A percentile compares a stretch with the other conserved stretches of the same genome.
Evolutionary conservation across 2,329 filamentous ascomycete species (phyloP).

Genomic region (Aspergillus oerlinghausenensis): DNA sequence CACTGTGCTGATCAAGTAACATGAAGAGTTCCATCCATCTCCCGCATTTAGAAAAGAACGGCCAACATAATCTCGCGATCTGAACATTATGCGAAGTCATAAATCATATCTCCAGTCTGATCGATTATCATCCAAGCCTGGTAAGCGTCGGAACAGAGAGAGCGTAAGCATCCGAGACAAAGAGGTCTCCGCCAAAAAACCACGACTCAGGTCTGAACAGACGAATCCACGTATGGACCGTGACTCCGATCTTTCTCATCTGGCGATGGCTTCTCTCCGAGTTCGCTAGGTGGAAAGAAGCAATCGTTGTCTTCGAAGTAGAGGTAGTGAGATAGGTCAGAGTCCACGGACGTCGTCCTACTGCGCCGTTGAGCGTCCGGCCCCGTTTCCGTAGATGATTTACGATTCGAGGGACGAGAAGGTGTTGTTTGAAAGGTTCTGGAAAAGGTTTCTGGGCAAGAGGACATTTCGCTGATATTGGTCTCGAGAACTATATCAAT

Average conservation of each 20-base stretch:
- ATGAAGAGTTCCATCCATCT: background rate
- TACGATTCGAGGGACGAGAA: background rate
- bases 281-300: conserved; percentile 30
- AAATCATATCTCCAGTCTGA: background rate
- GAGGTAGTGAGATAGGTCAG: conserved; percentile 27
- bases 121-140: background rate
- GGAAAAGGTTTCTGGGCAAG: background rate
- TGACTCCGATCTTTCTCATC: background rate
- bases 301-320: conserved; percentile 33
- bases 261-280: conserved; percentile 16
- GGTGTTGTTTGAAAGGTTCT: background rate
- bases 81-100: background rate
- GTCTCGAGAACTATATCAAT: background rate
- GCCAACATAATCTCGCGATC: background rate
- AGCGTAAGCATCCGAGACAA: background rate
- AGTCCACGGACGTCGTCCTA: conserved; percentile 9
- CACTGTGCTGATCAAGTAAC: background rate
- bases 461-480: background rate
- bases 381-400: background rate
- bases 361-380: background rate
- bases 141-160: background rate
- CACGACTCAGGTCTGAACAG: background rate
- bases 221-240: background rate
- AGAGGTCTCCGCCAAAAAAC: background rate
- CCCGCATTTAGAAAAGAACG: background rate